Percentiles rank a stretch among this genome's conserved stretches.
These are phyloP conservation scores for Lasiodiplodia gonubiensis DNA, from an alignment of 2,329 filamentous ascomycete genomes.

Conservation along the genomic window DNA sequence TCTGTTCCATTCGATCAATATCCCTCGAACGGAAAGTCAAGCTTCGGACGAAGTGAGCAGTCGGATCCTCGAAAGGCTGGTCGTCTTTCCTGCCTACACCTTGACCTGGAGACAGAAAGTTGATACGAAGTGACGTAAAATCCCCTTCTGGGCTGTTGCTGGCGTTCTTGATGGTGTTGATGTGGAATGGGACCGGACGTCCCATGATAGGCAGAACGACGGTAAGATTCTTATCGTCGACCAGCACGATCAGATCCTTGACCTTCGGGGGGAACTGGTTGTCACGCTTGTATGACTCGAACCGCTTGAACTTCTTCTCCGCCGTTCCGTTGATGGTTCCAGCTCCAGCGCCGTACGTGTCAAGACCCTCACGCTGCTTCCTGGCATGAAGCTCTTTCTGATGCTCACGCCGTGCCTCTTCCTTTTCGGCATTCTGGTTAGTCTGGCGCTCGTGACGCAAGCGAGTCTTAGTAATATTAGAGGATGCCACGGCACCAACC, in stretches of 20 bases:
- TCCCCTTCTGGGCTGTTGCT: conserved; percentile 97
- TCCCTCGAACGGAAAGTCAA: conserved; percentile 93
- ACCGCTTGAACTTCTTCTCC: conserved; percentile 98
- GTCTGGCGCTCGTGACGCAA: conserved; percentile 89
- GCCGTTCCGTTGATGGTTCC: conserved; percentile 86
- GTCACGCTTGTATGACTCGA: conserved; percentile 98
- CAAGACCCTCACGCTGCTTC: conserved; percentile 88
- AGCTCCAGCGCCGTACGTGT: conserved; percentile 83
- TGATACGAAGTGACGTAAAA: conserved; percentile 92
- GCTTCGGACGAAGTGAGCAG: conserved; percentile 93
- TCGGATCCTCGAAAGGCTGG: conserved; percentile 95
- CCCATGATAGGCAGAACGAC: conserved; percentile 97
- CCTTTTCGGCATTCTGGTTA: conserved; percentile 86
- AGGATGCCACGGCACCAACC: conserved; percentile 85
- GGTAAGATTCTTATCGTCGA: conserved; percentile 88
- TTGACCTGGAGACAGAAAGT: conserved; percentile 95
- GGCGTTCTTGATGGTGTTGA: conserved; percentile 97
- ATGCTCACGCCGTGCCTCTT: conserved; percentile 85
- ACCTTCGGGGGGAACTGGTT: conserved; percentile 86
- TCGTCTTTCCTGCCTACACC: conserved; percentile 97
- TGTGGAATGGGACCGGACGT: conserved; percentile 95
- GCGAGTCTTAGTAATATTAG: conserved; percentile 94
- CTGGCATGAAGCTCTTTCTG: conserved; percentile 87
- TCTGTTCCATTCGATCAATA: conserved; percentile 84
- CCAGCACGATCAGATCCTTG: conserved; percentile 84